These are phyloP conservation scores for Arbutus unedo DNA, from an alignment of 148 eudicot species.

Conservation along the genomic window DNA sequence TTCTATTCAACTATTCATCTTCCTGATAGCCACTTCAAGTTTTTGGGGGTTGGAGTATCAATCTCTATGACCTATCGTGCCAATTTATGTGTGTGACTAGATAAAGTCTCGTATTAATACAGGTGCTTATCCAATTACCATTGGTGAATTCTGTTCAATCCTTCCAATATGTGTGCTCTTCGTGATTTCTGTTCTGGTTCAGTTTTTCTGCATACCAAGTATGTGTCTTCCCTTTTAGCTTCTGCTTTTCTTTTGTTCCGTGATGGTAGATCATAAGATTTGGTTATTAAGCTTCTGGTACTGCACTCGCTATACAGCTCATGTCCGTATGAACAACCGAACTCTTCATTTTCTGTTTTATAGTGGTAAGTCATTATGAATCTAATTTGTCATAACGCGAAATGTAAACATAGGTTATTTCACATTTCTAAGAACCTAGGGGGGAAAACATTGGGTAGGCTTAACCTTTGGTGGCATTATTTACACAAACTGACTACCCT, in stretches of 20 bases:
- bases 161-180: not conserved
- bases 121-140: not conserved
- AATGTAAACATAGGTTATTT: no score
- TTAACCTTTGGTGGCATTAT: no score
- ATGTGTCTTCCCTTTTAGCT: not conserved
- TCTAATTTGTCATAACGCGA: no score
- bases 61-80: not conserved
- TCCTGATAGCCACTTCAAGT: not conserved
- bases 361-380: not conserved
- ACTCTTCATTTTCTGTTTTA: not conserved
- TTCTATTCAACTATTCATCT: not conserved
- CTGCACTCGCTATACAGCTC: not conserved
- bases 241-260: not conserved
- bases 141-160: not conserved
- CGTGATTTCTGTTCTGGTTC: not conserved
- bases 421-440: no score
- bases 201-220: not conserved
- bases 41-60: not conserved
- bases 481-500: no score
- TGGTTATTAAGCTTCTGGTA: not conserved
- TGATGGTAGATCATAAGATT: not conserved
- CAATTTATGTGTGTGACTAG: constrained; percentile 3
- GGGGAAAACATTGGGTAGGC: no score
- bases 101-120: not conserved
- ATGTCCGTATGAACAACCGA: not conserved